Evolutionary conservation across 495 filamentous ascomycete genomes (phyloP), one percentile per base, ranked within the genome.

Genomic region (Xanthoparmelia taractica): DNA sequence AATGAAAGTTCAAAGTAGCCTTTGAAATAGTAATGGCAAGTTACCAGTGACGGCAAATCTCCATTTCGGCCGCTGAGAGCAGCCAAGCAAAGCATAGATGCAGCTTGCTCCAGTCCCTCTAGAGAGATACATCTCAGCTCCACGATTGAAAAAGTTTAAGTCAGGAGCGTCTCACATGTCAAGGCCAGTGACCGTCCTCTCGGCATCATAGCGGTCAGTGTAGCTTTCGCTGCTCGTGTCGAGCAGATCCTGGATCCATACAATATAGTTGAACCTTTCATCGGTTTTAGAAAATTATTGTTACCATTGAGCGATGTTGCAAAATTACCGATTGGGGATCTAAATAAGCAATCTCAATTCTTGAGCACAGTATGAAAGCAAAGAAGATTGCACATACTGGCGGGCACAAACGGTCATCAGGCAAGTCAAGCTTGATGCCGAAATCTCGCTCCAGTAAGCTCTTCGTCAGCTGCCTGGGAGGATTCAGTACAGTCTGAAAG

Each of bases 41-140:
- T 56, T 68, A 87, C 86, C 86, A 58, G 88, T 92, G 6, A 83
- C 90, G 15, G 87, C 60, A 65, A 94, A 92, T 31, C 70, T 78
- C 91, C 91, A 97, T 25, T 71, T 68, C 1, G 81, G 79, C 5
- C 91, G 80, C 57, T 85, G 80, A 5, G 75, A 68, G 63, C 88
- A 90, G n/a, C 84, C 89, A 8, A 98, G 80, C 1, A 98, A 79
- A 5, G 94, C 87, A 73, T 97, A 97, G 62, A 98, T 96, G 69
- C 84, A 85, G 65, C 89, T 93, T 20, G 94, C 90, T 38, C 94
- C 94, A 5, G 89, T 95, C 58, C 94, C 94, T 66, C 82, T 85
- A 43, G 10, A 40, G 17, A 33, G 17, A 37, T 47, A 3, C 20
- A 37, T 23, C 25, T 58, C 37, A 60, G 37, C 23, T 4, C 29